A percentile compares a stretch with the other conserved stretches of the same genome.
Evolutionary conservation across 345 rosid genomes (phyloP).

Genomic region (Clausena lansium): DNA sequence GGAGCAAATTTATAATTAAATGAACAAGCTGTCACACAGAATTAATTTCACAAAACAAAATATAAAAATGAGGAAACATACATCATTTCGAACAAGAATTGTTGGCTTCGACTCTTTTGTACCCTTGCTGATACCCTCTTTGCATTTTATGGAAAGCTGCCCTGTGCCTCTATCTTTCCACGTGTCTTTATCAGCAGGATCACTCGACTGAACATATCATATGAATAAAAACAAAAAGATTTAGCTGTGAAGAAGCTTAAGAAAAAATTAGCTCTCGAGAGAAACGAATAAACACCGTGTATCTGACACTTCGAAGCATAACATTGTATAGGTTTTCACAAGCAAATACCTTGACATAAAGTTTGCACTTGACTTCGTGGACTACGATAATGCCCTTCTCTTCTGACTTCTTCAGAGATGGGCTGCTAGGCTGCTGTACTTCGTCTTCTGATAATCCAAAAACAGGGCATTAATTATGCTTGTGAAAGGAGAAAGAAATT

Average conservation of each 20-base stretch:
- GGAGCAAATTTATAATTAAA: background rate
- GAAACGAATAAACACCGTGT: conserved; percentile 2
- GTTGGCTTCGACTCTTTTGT: conserved; percentile 89
- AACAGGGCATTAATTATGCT: conserved; percentile 10
- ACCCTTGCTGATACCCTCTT: conserved; percentile 80
- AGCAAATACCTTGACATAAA: conserved; percentile 77
- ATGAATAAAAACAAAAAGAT: conserved; percentile 2
- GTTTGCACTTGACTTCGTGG: conserved; percentile 97
- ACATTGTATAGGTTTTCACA: background rate
- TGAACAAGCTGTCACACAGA: background rate
- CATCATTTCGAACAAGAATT: conserved; percentile 80
- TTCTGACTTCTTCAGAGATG: conserved; percentile 86
- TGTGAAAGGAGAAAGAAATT: conserved; percentile 5
- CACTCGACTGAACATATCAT: conserved; percentile 56
- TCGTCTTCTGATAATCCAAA: conserved; percentile 56
- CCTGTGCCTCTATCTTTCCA: conserved; percentile 99
- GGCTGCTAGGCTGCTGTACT: conserved; percentile 79
- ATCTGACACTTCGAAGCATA: conserved; percentile 1
- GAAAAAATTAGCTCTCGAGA: background rate
- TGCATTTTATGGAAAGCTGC: conserved; percentile 81
- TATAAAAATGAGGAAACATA: conserved; percentile 29
- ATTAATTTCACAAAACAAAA: conserved; percentile 1
- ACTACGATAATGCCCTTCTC: conserved; percentile 76
- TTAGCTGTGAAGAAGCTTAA: background rate
- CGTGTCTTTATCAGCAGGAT: conserved; percentile 70